Percentiles rank a stretch among this genome's conserved stretches.
Conservation (phyloP, 2,329 filamentous ascomycete species). For the Xylaria sp. region DNA sequence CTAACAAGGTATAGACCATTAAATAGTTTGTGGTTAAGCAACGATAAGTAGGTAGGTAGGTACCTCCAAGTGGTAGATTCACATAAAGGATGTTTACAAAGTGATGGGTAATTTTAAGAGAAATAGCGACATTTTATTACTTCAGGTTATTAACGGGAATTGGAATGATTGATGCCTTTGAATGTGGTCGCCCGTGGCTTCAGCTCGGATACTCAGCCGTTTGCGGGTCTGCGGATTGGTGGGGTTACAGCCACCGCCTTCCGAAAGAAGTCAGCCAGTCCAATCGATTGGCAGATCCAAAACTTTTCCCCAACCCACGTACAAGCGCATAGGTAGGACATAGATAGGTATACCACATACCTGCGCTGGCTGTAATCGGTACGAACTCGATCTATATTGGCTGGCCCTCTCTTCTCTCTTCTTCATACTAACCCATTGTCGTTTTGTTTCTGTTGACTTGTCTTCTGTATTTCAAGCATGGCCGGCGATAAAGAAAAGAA, state of each 20-base stretch:
- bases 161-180: background rate
- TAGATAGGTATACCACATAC: slow-evolving; percentile 2
- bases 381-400: background rate
- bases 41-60: background rate
- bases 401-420: background rate
- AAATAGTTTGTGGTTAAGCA: too few relatives aligned
- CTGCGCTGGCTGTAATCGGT: background rate
- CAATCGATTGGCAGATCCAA: slow-evolving; percentile 43
- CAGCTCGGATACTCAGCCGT: background rate
- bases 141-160: background rate
- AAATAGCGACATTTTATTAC: background rate
- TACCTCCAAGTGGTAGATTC: background rate
- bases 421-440: background rate
- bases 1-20: background rate
- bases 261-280: slow-evolving; percentile 29
- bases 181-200: background rate
- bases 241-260: slow-evolving; percentile 45
- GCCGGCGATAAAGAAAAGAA: slow-evolving; percentile 58
- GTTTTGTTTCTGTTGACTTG: background rate
- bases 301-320: slow-evolving; percentile 35
- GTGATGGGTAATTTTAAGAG: too few relatives aligned
- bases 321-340: too few relatives aligned
- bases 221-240: slow-evolving; percentile 24
- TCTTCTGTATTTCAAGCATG: slow-evolving; percentile 47
- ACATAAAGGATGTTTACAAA: background rate